Conservation (phyloP, 139 green algal genomes). For the Micromonas commoda region DNA sequence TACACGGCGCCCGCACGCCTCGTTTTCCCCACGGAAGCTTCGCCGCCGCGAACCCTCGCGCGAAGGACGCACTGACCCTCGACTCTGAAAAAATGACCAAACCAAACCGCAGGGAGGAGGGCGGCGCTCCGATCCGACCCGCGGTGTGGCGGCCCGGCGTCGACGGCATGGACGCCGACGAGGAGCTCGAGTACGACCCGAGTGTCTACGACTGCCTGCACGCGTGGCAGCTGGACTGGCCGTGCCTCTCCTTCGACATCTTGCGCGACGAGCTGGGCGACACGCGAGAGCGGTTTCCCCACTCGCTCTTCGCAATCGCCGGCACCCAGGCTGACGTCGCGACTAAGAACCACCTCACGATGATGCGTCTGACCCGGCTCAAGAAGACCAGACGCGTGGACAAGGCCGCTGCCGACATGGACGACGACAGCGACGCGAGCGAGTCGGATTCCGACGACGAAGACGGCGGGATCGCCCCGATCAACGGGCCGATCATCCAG, state of each 20-base stretch:
- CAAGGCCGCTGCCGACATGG: conserved; percentile 38
- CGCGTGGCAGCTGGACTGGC: conserved; percentile 78
- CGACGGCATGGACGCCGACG: conserved; percentile 42
- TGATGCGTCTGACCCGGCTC: conserved; percentile 64
- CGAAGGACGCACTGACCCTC: too few relatives aligned
- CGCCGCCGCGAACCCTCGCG: too few relatives aligned
- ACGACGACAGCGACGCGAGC: conserved; percentile 34
- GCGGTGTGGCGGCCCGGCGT: background rate
- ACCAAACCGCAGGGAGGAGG: too few relatives aligned
- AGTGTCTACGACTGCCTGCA: conserved; percentile 93
- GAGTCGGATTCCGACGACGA: conserved; percentile 33
- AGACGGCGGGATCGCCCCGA: conserved; percentile 11
- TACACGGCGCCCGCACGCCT: too few relatives aligned
- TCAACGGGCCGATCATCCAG: conserved; percentile 34
- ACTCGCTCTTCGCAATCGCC: conserved; percentile 75
- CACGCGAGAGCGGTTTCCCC: conserved; percentile 70
- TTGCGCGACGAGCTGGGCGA: conserved; percentile 70
- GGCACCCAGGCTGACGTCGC: conserved; percentile 52
- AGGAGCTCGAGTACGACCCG: conserved; percentile 91
- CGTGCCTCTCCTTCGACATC: conserved; percentile 90
- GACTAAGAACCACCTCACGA: conserved; percentile 67
- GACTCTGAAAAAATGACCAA: too few relatives aligned
- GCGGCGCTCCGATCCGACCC: background rate
- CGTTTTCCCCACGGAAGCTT: too few relatives aligned
- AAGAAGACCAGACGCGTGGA: conserved; percentile 36